Conservation (phyloP, 78 protist genomes). For the Isochrysis galbana region DNA sequence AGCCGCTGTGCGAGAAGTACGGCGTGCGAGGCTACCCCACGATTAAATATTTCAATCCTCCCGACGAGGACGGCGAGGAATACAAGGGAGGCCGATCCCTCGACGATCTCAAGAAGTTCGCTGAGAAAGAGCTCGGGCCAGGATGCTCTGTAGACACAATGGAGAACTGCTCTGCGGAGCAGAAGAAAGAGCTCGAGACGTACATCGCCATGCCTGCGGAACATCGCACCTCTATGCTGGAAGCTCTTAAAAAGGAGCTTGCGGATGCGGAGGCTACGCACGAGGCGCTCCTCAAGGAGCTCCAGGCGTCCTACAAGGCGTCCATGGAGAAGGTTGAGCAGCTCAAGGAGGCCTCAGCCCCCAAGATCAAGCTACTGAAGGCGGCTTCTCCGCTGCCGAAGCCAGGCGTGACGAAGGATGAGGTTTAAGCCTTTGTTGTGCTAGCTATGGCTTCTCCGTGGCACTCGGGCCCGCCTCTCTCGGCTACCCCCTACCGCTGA, state of each 20-base stretch:
- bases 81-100: slow-evolving; percentile 28
- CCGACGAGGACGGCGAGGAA: slow-evolving; percentile 16
- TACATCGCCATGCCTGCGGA: not conserved
- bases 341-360: not conserved
- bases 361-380: not conserved
- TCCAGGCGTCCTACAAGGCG: not conserved
- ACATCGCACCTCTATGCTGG: not conserved
- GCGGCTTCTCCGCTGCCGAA: not conserved
- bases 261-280: not conserved
- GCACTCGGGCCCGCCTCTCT: not conserved
- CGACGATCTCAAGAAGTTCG: slow-evolving; percentile 3
- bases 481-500: not conserved
- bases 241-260: not conserved
- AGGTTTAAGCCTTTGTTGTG: not conserved
- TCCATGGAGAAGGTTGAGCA: not conserved
- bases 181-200: not conserved
- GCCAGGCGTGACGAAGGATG: not conserved
- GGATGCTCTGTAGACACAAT: not conserved
- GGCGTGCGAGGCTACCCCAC: slow-evolving; percentile 42
- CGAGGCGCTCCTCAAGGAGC: slow-evolving; percentile 12
- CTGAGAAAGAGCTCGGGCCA: not conserved
- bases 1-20: slow-evolving; percentile 11
- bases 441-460: not conserved
- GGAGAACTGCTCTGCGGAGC: not conserved
- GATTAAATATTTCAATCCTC: not conserved